Base-by-base conservation (phyloP, 805 yeast species). In the Teunomyces barrocoloradensis region DNA sequence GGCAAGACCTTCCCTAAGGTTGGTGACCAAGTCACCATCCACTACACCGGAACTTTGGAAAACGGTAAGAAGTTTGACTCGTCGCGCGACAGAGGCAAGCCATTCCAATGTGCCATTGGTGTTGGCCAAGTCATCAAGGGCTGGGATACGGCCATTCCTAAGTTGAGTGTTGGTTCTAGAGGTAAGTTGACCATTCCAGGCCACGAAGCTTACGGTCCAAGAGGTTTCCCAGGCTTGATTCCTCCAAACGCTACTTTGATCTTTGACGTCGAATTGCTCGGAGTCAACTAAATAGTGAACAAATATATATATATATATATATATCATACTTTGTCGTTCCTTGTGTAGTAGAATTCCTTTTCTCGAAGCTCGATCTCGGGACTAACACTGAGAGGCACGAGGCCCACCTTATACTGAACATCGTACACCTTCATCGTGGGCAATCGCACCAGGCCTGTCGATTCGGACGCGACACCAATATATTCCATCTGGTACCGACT, bases 31-130 rank as follows among this genome's bases (percentile, higher is more conserved):
- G 94, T 92, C 56, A 85, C 97, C 54, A 92, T 92, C 65, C 97
- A 92, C 76, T 92, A 92, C 82, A 86, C 88, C 45, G 98, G 98
- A 61, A 90, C 96, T 49, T 80, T 92, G 65, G 96, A 89, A 71
- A 87, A 88, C 71, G 98, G 98, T 62, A 89, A 88, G 77, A 89
- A 89, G 74, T 92, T 92, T 66, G 98, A 92, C 71, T 89, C 97
- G 45, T 90, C 97, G 47, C 80, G 90, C 60, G 96, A 89, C 78
- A 85, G 97, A 75, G 94, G 94, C 64, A 82, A 86, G 70, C 97
- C 98, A 56, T 92, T 92, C 84, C 92, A 89, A 70, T 87, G 96
- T 69, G 74, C 77, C 72, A 89, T 92, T 65, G 97, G 98, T 69
- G 96, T 88, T 56, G 97, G 97, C 55, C 96, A 87, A 74, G 97